Base-by-base conservation (phyloP, 2,329 filamentous ascomycete species). In the Fusarium floridanum region DNA sequence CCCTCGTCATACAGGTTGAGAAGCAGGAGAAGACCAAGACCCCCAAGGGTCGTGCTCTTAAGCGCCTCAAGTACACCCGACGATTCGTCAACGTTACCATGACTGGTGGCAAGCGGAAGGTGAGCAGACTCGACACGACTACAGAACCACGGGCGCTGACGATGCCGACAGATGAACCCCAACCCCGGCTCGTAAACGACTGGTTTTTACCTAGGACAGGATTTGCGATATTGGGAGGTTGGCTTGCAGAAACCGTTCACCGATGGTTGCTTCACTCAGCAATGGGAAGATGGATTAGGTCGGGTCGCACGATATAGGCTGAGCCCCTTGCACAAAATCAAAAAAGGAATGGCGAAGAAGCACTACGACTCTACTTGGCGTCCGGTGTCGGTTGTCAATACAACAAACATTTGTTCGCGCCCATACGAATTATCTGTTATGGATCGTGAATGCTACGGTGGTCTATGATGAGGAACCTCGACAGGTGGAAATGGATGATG, bases 101-200 rank as follows among this genome's bases (percentile, higher is more conserved):
- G 88, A 97, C 95, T 79, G 95, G 95, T 87, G 96, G 96, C 89
- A 98, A 98, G 95, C 91, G 96, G 88, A 98, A 98, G 95, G 95
- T 97, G 86, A 84, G 88, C 77, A 72, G 66, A 72, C 29, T 20
- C 41, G 61, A 55, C 56, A 55, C 56, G 67, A 57, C 20, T 32
- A 20, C 16, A 20, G 10, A 48, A 66, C 39, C 14, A 24, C 53
- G 61, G 65, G 63, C 53, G 66, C 80, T 82, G 77, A 82, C 80
- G 59, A 61, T n/a, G 4, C 11, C 24, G 48, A 73, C 77, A 94
- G 93, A 95, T 95, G 93, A 95, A 95, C 91, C 93, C 93, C 86
- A 95, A 95, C 91, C 93, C 93, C 82, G 91, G 91, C 84, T 84
- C 91, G 81, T 94, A 93, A 87, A 75, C 73, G 69, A 77, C 61